Evolutionary conservation across 345 rosid species (phyloP).

Genomic region (Eucalyptus leucophloia): DNA sequence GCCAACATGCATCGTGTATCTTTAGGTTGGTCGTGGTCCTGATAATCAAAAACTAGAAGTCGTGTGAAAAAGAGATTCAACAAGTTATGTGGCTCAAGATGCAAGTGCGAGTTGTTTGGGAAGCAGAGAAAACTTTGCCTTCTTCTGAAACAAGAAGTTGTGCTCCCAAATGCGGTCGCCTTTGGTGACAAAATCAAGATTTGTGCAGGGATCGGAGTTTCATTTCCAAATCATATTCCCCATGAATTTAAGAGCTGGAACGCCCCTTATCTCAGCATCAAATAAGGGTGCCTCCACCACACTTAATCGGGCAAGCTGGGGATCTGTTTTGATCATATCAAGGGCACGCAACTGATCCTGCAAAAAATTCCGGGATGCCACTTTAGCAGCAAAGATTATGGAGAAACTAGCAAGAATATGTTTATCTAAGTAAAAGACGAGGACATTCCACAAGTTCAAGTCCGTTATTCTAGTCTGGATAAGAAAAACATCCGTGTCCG

Average conservation of each 20-base stretch:
- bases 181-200: not conserved
- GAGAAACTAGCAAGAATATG: not conserved
- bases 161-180: not conserved
- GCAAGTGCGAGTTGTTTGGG: not conserved
- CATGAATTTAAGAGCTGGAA: slow-evolving; percentile 74
- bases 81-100: not conserved
- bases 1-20: not conserved
- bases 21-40: not conserved
- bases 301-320: slow-evolving; percentile 40
- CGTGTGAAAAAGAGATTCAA: not conserved
- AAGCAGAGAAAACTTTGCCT: not conserved
- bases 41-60: not conserved
- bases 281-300: slow-evolving; percentile 39
- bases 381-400: not conserved
- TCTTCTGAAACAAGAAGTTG: not conserved
- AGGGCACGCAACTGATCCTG: slow-evolving; percentile 63
- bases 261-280: slow-evolving; percentile 74
- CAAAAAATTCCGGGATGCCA: not conserved
- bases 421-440: not conserved
- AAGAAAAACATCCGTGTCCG: not conserved
- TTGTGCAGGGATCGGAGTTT: not conserved
- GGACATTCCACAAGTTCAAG: not conserved
- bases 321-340: slow-evolving; percentile 33
- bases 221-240: slow-evolving; percentile 59
- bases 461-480: not conserved